Evolutionary conservation across 495 filamentous ascomycete genomes (phyloP), one percentile per base, ranked within the genome.

Genomic region (Penicillium flavigenum): DNA sequence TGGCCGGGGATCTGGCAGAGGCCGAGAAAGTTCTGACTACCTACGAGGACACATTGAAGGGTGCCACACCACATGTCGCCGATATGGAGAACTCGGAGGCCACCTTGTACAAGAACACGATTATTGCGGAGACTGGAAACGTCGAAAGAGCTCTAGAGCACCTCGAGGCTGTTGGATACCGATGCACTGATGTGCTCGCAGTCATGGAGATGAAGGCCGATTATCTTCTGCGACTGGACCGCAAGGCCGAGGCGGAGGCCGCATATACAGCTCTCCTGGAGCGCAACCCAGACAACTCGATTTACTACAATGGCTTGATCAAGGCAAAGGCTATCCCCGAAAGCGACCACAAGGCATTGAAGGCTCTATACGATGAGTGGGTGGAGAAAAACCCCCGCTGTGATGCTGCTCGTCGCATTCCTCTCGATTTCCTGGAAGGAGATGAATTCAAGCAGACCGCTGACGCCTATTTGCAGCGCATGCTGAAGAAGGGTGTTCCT

Each of bases 61-160:
- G 78, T 11, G 76, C 85, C 1, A 88, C 91, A 12, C 81, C 85
- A 22, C 53, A 22, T 7, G 86, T 88, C 62, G 78, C 82, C 17
- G 94, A 99, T 71, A 82, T 87, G 70, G 94, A 99, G 68, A 90
- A 99, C 70, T 91, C 91, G n/a, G 94, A 99, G 73, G 93, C 94
- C 20, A 79, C 88, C 14, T 79, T 99, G 70, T 99, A 99, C 76
- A 97, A 96, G 75, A 99, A 98, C 70, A 81, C 81, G 19, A 88
- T 99, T 58, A 96, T 99, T 69, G 91, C 90, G 31, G 95, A 97
- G 70, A 77, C 78, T 27, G 91, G 91, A 11, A 85, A 98, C 44
- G 77, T 82, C 17, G 82, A 91, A 63, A 80, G 86, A 63, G 94
- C 94, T 17, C 69, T 99, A 69, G 88, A 96, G 47, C 91, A 99